phyloP scores from a whole-genome alignment of 1,284 basidiomycete species.

The Gymnopus androsaceus region DNA sequence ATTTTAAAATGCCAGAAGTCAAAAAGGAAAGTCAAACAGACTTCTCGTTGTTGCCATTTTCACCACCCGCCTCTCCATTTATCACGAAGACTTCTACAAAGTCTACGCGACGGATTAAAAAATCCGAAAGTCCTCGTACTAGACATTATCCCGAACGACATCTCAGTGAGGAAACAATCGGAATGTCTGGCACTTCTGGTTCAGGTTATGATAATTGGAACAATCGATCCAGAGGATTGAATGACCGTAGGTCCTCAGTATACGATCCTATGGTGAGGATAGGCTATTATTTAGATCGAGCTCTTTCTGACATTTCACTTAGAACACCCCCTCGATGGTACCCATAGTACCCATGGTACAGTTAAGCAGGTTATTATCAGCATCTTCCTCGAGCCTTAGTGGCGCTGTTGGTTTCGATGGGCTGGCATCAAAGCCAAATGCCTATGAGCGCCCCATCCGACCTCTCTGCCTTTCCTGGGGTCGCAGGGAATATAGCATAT shows the following conservation, averaged over 20 bases:
- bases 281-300: neutral
- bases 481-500: too few species aligned
- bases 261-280: constrained; percentile 13
- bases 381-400: too few species aligned
- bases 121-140: constrained; percentile 31
- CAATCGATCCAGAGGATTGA: constrained; percentile 23
- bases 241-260: constrained; percentile 34
- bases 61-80: constrained; percentile 35
- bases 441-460: too few species aligned
- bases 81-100: constrained; percentile 16
- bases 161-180: constrained; percentile 29
- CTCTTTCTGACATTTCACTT: neutral
- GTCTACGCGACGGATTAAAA: constrained; percentile 22
- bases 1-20: constrained; percentile 26
- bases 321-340: neutral
- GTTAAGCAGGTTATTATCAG: constrained; percentile 6
- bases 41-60: constrained; percentile 43
- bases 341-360: too few species aligned
- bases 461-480: too few species aligned
- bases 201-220: constrained; percentile 32
- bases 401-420: too few species aligned
- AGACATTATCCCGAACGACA: constrained; percentile 33
- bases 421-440: too few species aligned
- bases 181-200: constrained; percentile 32
- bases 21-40: constrained; percentile 46